A percentile compares a stretch with the other conserved stretches of the same genome.
These are phyloP conservation scores for Fibroporia radiculosa DNA, from an alignment of 768 basidiomycete genomes.

Conservation along the genomic window DNA sequence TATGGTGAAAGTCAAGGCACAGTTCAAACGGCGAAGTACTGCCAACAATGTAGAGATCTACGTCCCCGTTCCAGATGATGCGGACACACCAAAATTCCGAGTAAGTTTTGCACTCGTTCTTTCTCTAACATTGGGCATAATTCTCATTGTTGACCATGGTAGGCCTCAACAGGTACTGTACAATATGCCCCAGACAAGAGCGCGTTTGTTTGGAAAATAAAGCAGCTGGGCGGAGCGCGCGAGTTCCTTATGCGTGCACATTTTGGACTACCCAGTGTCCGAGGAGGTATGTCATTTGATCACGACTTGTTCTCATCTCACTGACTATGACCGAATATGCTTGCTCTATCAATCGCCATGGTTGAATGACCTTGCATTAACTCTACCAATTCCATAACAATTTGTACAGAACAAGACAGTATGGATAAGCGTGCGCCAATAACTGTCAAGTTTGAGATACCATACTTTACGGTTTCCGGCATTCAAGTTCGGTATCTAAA, in stretches of 20 bases:
- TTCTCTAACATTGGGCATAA: too few species aligned
- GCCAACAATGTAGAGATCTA: conserved; percentile 99
- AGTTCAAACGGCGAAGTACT: conserved; percentile 93
- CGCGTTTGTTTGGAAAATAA: conserved; percentile 99
- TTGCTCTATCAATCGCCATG: too few species aligned
- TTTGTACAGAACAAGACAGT: conserved; percentile 47
- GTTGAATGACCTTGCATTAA: background rate
- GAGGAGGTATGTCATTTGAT: conserved; percentile 54
- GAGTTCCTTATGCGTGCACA: conserved; percentile 99
- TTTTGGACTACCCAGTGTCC: conserved; percentile 92
- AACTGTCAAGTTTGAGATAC: conserved; percentile 96
- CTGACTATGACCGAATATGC: background rate
- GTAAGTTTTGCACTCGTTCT: conserved; percentile 35
- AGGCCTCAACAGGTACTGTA: conserved; percentile 93
- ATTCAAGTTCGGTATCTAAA: conserved; percentile 98
- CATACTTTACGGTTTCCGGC: conserved; percentile 96
- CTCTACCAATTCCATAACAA: background rate
- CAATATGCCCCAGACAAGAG: conserved; percentile 98
- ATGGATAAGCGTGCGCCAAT: conserved; percentile 89
- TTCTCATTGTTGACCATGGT: background rate
- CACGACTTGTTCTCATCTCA: background rate
- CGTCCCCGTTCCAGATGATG: conserved; percentile 98
- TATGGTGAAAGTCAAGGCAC: conserved; percentile 92
- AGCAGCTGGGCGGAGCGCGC: conserved; percentile 89
- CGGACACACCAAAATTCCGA: conserved; percentile 94